Conservation (phyloP, 2,329 filamentous ascomycete species). For the Cercospora nicotianae region DNA sequence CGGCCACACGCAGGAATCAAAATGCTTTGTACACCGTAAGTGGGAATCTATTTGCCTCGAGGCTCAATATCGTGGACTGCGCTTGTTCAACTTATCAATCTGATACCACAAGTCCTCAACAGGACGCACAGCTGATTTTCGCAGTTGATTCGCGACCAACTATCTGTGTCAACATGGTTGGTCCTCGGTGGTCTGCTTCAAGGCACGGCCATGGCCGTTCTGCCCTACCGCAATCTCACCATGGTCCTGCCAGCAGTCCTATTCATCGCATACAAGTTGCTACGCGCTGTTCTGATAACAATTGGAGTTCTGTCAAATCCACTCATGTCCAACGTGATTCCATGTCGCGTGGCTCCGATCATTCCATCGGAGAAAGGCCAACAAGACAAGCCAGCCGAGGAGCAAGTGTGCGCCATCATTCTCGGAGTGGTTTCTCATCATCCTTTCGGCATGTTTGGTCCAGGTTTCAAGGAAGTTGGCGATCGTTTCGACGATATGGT, state of each 20-base stretch:
- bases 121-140: not conserved
- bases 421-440: slow-evolving; percentile 22
- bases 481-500: slow-evolving; percentile 20
- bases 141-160: slow-evolving; percentile 14
- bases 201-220: slow-evolving; percentile 34
- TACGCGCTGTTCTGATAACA: slow-evolving; percentile 37
- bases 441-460: slow-evolving; percentile 25
- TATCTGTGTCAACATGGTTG: slow-evolving; percentile 17
- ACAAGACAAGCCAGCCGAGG: slow-evolving; percentile 14
- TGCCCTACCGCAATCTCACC: slow-evolving; percentile 33
- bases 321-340: slow-evolving; percentile 36
- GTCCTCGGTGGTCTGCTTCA: slow-evolving; percentile 39
- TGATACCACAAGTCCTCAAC: not conserved
- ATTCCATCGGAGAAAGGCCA: slow-evolving; percentile 19
- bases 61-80: no score
- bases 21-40: slow-evolving; percentile 6
- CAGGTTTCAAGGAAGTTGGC: slow-evolving; percentile 21
- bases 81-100: no score
- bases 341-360: slow-evolving; percentile 18
- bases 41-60: not conserved
- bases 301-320: slow-evolving; percentile 36
- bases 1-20: not conserved
- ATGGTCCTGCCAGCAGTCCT: slow-evolving; percentile 18
- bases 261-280: slow-evolving; percentile 36
- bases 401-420: slow-evolving; percentile 18